Evolutionary conservation across 2,329 filamentous ascomycete genomes (phyloP).

Genomic region (Thelonectria blattea): DNA sequence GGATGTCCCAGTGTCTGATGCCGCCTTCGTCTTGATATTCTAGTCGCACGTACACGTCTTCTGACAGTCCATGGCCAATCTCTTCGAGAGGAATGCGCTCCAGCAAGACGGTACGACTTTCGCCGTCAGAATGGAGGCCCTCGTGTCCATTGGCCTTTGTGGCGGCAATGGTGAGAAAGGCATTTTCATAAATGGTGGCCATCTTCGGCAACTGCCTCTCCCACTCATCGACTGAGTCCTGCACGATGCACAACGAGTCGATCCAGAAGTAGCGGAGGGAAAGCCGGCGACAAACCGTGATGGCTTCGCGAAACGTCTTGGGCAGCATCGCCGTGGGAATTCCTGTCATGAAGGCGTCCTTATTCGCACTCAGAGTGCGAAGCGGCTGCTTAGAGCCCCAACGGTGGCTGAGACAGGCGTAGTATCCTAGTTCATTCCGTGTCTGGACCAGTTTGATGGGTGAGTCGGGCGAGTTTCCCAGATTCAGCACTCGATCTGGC

Average conservation of each 20-base stretch:
- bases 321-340: slow-evolving; percentile 9
- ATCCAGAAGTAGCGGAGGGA: slow-evolving; percentile 22
- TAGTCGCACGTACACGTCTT: slow-evolving; percentile 19
- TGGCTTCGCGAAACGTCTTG: slow-evolving; percentile 16
- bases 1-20: slow-evolving; percentile 15
- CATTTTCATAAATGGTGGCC: slow-evolving; percentile 22
- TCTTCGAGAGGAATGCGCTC: slow-evolving; percentile 8
- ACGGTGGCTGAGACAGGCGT: slow-evolving; percentile 19
- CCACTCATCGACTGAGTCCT: slow-evolving; percentile 17
- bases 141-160: slow-evolving; percentile 20
- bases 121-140: neutral
- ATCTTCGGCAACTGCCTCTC: slow-evolving; percentile 17
- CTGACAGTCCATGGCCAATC: slow-evolving; percentile 6
- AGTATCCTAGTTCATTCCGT: slow-evolving; percentile 8
- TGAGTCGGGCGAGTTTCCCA: neutral
- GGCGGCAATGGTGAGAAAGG: slow-evolving; percentile 17
- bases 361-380: neutral
- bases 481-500: slow-evolving; percentile 19
- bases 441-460: slow-evolving; percentile 14
- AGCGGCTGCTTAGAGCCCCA: slow-evolving; percentile 16
- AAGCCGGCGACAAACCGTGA: slow-evolving; percentile 10
- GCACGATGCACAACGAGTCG: slow-evolving; percentile 19
- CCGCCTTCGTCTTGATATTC: neutral
- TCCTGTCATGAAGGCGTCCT: neutral
- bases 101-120: neutral